Evolutionary conservation across 495 filamentous ascomycete species (phyloP).

Genomic region (Penicillium turbatum): DNA sequence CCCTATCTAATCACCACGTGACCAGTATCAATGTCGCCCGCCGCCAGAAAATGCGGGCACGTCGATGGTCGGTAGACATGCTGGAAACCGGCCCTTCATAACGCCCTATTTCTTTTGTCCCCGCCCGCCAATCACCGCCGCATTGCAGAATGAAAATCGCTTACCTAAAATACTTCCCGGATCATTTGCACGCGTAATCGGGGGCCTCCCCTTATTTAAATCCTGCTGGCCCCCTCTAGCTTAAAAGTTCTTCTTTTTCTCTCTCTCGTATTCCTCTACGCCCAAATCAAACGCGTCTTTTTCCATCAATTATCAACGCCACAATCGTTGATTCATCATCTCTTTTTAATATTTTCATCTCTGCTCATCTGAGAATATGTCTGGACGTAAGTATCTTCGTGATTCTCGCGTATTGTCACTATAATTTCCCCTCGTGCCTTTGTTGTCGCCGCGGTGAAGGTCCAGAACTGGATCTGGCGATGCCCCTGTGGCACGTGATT

Average conservation of each 20-base stretch:
- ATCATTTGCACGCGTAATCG: constrained; percentile 23
- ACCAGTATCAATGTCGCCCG: constrained; percentile 4
- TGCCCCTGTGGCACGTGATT: constrained; percentile 6
- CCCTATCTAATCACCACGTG: constrained; percentile 24
- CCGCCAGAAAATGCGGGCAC: constrained; percentile 21
- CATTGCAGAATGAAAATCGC: constrained; percentile 30
- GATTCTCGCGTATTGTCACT: constrained; percentile 8
- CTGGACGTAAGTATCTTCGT: constrained; percentile 78
- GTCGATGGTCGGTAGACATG: constrained; percentile 24
- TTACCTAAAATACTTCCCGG: constrained; percentile 25
- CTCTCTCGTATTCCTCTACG: constrained; percentile 15
- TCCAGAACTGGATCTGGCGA: constrained; percentile 2
- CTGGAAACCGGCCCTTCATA: constrained; percentile 44
- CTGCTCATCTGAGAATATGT: constrained; percentile 59
- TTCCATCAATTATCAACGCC: constrained; percentile 19
- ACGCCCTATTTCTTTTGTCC: constrained; percentile 37
- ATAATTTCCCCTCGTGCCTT: constrained; percentile 16
- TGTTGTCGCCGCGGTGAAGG: constrained; percentile 15
- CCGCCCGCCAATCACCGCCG: constrained; percentile 40
- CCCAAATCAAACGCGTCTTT: constrained; percentile 28
- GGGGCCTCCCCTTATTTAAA: constrained; percentile 23
- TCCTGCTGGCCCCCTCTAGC: constrained; percentile 17
- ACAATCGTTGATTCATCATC: constrained; percentile 8
- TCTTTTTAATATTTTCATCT: not conserved
- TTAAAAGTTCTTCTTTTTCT: constrained; percentile 17